phyloP scores from a whole-genome alignment of 2,329 filamentous ascomycete species.

The Claviceps sorghi region DNA sequence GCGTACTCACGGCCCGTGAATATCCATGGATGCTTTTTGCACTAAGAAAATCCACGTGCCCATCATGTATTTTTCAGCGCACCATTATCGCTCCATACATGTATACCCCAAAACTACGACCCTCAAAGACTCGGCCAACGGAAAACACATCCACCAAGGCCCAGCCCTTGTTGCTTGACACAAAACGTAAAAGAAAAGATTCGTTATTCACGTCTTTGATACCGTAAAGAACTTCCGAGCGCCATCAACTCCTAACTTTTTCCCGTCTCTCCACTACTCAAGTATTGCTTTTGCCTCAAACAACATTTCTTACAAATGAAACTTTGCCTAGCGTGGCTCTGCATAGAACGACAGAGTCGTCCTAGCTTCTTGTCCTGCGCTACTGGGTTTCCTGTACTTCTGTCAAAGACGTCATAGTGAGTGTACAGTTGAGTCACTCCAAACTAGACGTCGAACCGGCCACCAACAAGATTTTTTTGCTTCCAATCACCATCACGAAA shows the following conservation, averaged over 20 bases:
- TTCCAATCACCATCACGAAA: not conserved
- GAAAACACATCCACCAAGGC: not conserved
- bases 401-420: not conserved
- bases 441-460: not conserved
- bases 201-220: not conserved
- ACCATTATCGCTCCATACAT: too few species aligned
- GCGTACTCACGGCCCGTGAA: too few species aligned
- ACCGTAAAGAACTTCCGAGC: not conserved
- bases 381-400: not conserved
- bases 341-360: not conserved
- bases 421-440: not conserved
- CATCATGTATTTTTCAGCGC: too few species aligned
- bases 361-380: not conserved
- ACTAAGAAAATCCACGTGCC: too few species aligned
- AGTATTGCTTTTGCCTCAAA: not conserved
- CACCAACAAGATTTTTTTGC: not conserved
- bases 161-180: not conserved
- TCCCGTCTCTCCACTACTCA: not conserved
- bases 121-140: too few species aligned
- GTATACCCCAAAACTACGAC: too few species aligned
- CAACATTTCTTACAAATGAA: not conserved
- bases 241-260: slow-evolving; percentile 2
- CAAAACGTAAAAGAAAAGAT: not conserved
- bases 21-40: too few species aligned
- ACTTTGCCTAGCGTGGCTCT: not conserved